Base-by-base conservation (phyloP, 768 basidiomycete species). In the Rhizopogon vinicolor region DNA sequence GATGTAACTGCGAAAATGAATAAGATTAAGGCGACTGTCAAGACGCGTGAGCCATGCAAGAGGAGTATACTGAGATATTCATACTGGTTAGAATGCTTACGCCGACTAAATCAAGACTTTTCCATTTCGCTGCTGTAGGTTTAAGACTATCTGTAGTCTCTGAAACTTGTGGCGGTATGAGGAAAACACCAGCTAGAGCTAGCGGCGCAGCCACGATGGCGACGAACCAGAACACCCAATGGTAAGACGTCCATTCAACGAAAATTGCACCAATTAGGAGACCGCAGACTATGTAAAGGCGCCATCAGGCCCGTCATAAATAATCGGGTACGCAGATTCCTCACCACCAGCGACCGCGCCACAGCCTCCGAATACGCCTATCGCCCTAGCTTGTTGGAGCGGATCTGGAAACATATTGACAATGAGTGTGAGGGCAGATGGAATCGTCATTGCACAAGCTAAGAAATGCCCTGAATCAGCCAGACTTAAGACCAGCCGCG, bases 181-280 rank as follows among this genome's bases (percentile, higher is more conserved):
- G 53, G 35, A 75, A 59, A 18, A 70, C 4, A 46, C 70, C 64
- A 4, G 62, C 45, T 10, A 71, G 16, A 35, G 72, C 65, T 10
- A 76, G 65, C 16, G 68, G 61, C 7, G 70, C 52, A 39, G 71
- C 62, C 31, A 80, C 52, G 41, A 80, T 72, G 3, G 75, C 71
- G 25, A 72, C 65, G 55, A 77, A 72, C 63, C 75, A 81, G 61
- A 84, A 82, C 19, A 81, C 71, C 81, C 80, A 81, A 28, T 63
- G 72, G 69, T 75, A 82, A 12, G 75, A 72, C 1, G 67, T 67
- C 31, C 65, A 74, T 39, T 68, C 60, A 3, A 75, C 72, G 44
- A 79, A 70, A 10, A 75, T 18, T 2, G 77, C 78, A 8, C 78
- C 79, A 9, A 78, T 68, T n/a, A 78, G 52, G 14, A 76, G 58